A percentile compares a stretch with the other conserved stretches of the same genome.
These are phyloP conservation scores for Candida neerlandica DNA, from an alignment of 1,139 yeast species.

Conservation along the genomic window DNA sequence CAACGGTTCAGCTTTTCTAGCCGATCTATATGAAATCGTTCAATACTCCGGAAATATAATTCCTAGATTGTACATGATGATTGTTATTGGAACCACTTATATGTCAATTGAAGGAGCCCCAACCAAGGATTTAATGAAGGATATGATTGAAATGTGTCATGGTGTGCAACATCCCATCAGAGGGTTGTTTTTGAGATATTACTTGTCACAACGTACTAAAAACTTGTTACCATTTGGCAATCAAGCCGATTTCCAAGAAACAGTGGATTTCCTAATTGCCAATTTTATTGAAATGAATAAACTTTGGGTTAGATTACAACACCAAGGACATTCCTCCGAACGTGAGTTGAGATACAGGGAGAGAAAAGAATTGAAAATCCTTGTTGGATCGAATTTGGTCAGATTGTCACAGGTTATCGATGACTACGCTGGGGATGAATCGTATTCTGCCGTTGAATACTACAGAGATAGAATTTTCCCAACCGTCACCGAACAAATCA, in stretches of 20 bases:
- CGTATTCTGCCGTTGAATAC: constrained; percentile 39
- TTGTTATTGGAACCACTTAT: constrained; percentile 90
- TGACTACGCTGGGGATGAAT: constrained; percentile 56
- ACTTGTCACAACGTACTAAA: constrained; percentile 81
- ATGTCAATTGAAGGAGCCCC: constrained; percentile 82
- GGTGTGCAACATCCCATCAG: constrained; percentile 97
- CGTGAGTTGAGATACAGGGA: constrained; percentile 74
- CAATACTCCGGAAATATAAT: constrained; percentile 94
- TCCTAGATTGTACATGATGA: constrained; percentile 91
- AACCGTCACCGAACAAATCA: constrained; percentile 80
- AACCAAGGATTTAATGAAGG: constrained; percentile 83
- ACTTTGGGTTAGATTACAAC: constrained; percentile 94
- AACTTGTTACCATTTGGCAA: constrained; percentile 57
- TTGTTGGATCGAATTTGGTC: constrained; percentile 91
- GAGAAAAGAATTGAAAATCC: constrained; percentile 83
- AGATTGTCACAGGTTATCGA: constrained; percentile 86
- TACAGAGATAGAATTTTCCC: constrained; percentile 75
- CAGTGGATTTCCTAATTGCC: constrained; percentile 72
- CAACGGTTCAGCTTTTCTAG: constrained; percentile 63
- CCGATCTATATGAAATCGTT: constrained; percentile 90
- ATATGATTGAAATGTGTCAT: constrained; percentile 96
- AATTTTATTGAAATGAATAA: constrained; percentile 98
- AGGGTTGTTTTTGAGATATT: constrained; percentile 87
- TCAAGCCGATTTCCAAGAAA: constrained; percentile 57
- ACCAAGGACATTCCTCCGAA: constrained; percentile 91